Percentiles rank a stretch among this genome's conserved stretches.
Conservation (phyloP, 176 grass and related monocot genomes). For the Echinochloa phyllopogon region DNA sequence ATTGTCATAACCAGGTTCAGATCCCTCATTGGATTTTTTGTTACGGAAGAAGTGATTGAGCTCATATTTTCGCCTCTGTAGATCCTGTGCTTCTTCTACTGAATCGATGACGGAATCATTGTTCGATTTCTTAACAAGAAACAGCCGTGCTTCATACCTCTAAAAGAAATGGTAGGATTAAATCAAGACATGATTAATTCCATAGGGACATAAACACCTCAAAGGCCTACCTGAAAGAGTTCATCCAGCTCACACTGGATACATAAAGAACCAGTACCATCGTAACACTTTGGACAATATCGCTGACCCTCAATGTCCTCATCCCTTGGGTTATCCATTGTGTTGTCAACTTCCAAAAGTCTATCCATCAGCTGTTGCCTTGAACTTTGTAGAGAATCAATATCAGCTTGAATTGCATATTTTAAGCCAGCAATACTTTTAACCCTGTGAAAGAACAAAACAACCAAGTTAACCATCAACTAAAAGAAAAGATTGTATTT, state of each 20-base stretch:
- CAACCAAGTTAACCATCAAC: slow-evolving; percentile 34
- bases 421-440: slow-evolving; percentile 70
- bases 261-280: slow-evolving; percentile 87
- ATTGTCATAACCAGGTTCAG: slow-evolving; percentile 48
- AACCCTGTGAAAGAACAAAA: slow-evolving; percentile 63
- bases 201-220: slow-evolving; percentile 25
- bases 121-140: slow-evolving; percentile 87
- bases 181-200: slow-evolving; percentile 33
- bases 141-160: slow-evolving; percentile 81
- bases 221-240: slow-evolving; percentile 61
- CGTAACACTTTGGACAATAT: slow-evolving; percentile 90
- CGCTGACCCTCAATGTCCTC: slow-evolving; percentile 82
- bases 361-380: slow-evolving; percentile 71
- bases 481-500: not conserved
- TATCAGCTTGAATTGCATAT: slow-evolving; percentile 76
- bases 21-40: slow-evolving; percentile 55
- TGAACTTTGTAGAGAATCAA: slow-evolving; percentile 79
- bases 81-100: slow-evolving; percentile 73
- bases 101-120: slow-evolving; percentile 78
- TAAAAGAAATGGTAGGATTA: slow-evolving; percentile 52
- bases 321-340: slow-evolving; percentile 82
- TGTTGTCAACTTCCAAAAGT: slow-evolving; percentile 84
- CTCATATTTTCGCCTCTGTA: slow-evolving; percentile 77
- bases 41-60: slow-evolving; percentile 93
- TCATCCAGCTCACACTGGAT: slow-evolving; percentile 89